Evolutionary conservation across 495 filamentous ascomycete genomes (phyloP), one percentile per base, ranked within the genome.

Genomic region (Letharia lupina): DNA sequence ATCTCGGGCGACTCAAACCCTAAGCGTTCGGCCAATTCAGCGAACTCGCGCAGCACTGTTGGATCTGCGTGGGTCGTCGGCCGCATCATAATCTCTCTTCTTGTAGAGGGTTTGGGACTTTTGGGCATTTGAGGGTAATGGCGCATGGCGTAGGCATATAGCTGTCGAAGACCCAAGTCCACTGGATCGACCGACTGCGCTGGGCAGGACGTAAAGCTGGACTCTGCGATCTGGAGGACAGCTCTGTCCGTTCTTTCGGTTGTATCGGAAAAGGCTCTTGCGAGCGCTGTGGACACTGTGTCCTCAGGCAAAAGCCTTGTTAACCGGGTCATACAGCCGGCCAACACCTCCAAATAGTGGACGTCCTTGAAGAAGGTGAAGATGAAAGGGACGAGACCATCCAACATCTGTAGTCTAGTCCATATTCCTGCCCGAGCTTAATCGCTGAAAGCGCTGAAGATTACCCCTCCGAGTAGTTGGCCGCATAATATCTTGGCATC

Each of bases 1-100:
- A 70, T 69, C 58, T 70, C 39, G 31, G 59, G 48, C 9, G 57
- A 47, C 33, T 68, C 40, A 45, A 68, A 70, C 45, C 66, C 58
- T 33, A 68, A 61, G 13, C 58, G 23, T 35, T 62, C 35, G 44
- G 62, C 66, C 11, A 70, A 66, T 45, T 70, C 42, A 50, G 69
- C 62, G 20, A 70, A 58, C 20, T 40, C 18, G 31, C 59, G 48
- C 40, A 66, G 52, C 42, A 59, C 39, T 11, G 45, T 47, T 33
- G 15, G 13, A 44, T 70, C 58, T 59, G 57, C 61, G 35, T 62
- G 65, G 9, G 42, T 45, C 23, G 20, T 66, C 13, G 35, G 45
- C 61, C 52, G 68, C 31, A 58, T 58, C 31, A 66, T 12, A 39
- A 61, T 37, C 31, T 68, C 44, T 13, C 45, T 63, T 23, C 50